Percentiles rank a stretch among this genome's conserved stretches.
phyloP scores from a whole-genome alignment of 441 rosid genomes.

The Bocquillonia castaneifolia region DNA sequence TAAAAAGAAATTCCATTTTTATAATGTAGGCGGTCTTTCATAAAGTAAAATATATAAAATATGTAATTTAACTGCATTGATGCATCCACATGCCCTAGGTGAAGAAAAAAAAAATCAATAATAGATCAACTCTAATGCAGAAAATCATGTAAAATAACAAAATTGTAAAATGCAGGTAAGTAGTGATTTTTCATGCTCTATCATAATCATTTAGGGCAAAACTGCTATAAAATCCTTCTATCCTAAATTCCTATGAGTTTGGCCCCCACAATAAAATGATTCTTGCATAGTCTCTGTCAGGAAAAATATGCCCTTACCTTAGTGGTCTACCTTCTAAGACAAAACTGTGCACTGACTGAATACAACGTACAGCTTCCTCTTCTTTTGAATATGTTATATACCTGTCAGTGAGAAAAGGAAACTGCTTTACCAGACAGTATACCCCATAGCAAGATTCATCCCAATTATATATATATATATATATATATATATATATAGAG shows the following conservation, averaged over 20 bases:
- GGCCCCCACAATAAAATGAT: background rate
- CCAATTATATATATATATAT: too few species aligned
- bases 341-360: constrained; percentile 73
- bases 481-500: too few species aligned
- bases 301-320: constrained; percentile 39
- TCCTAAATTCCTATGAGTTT: background rate
- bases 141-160: background rate
- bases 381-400: constrained; percentile 72
- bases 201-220: background rate
- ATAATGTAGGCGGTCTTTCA: too few species aligned
- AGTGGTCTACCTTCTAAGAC: constrained; percentile 64
- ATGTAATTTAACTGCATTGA: too few species aligned
- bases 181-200: background rate
- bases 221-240: background rate
- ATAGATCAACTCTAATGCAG: too few species aligned
- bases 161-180: background rate
- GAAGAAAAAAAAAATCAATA: too few species aligned
- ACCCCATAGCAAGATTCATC: background rate
- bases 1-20: too few species aligned
- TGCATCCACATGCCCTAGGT: too few species aligned
- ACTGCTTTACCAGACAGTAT: background rate
- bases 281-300: background rate
- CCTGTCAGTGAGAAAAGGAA: constrained; percentile 27
- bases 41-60: too few species aligned
- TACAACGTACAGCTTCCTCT: constrained; percentile 76